phyloP scores from a whole-genome alignment of 495 filamentous ascomycete species.

The Copromyces sp. region DNA sequence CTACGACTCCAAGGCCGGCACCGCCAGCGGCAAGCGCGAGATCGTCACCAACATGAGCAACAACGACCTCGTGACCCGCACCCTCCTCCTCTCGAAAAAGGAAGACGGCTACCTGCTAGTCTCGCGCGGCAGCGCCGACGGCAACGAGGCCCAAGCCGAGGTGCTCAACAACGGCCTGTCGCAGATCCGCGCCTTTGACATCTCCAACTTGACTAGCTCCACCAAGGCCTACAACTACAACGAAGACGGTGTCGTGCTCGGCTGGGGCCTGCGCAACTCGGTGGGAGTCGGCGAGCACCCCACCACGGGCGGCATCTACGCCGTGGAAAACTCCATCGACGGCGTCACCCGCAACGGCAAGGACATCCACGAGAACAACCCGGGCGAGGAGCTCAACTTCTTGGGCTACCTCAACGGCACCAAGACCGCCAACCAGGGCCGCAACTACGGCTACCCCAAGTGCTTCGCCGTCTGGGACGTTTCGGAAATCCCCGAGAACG shows the following conservation, averaged over 20 bases:
- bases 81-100: conserved; percentile 39
- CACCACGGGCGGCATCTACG: conserved; percentile 47
- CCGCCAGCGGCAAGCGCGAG: conserved; percentile 28
- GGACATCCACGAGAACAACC: conserved; percentile 56
- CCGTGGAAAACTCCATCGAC: conserved; percentile 60
- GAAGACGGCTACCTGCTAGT: conserved; percentile 38
- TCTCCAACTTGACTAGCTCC: conserved; percentile 30
- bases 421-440: conserved; percentile 8
- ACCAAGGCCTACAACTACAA: conserved; percentile 29
- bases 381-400: conserved; percentile 61
- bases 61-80: conserved; percentile 50
- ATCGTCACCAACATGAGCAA: conserved; percentile 49
- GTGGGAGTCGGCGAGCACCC: conserved; percentile 54
- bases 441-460: conserved; percentile 51
- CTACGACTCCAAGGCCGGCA: conserved; percentile 39
- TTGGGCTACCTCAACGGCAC: conserved; percentile 47
- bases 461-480: conserved; percentile 54
- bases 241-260: conserved; percentile 43
- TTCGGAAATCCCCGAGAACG: conserved; percentile 39
- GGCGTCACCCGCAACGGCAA: conserved; percentile 40
- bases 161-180: conserved; percentile 41
- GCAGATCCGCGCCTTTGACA: conserved; percentile 51
- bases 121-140: conserved; percentile 45
- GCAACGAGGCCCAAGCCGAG: conserved; percentile 37
- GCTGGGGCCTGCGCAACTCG: conserved; percentile 59